A percentile compares a stretch with the other conserved stretches of the same genome.
These are phyloP conservation scores for Gentiana straminea DNA, from an alignment of 257 asterid genomes.

Conservation along the genomic window DNA sequence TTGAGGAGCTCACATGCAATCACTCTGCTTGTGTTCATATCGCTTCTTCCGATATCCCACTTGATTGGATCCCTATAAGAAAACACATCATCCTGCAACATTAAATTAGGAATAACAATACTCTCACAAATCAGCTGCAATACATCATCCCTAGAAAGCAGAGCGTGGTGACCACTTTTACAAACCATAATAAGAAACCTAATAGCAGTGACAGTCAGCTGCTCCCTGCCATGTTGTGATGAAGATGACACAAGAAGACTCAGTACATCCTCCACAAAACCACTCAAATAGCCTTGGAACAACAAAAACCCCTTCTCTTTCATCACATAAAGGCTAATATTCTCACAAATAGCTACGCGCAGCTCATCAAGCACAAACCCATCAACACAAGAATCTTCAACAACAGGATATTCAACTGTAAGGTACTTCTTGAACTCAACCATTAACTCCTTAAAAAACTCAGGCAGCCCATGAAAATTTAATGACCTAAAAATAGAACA, in stretches of 20 bases:
- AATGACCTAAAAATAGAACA: too few relatives aligned
- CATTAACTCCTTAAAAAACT: constrained; percentile 86
- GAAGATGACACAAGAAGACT: constrained; percentile 55
- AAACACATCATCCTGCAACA: constrained; percentile 83
- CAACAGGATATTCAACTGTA: constrained; percentile 25
- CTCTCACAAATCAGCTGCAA: too few relatives aligned
- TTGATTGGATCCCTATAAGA: constrained; percentile 69
- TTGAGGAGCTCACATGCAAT: too few relatives aligned
- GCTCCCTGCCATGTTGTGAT: constrained; percentile 44
- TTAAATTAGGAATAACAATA: constrained; percentile 36
- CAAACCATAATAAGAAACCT: constrained; percentile 70
- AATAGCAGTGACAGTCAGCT: constrained; percentile 64
- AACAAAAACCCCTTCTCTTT: constrained; percentile 62
- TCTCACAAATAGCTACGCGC: constrained; percentile 77
- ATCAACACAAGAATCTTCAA: constrained; percentile 58
- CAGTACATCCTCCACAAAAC: constrained; percentile 76
- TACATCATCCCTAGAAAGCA: constrained; percentile 9
- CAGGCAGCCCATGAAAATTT: constrained; percentile 25
- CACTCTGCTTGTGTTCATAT: constrained; percentile 36
- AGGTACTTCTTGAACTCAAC: constrained; percentile 29
- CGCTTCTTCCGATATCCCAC: constrained; percentile 92
- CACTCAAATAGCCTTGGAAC: constrained; percentile 6
- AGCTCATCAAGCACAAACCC: constrained; percentile 62
- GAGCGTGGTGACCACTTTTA: constrained; percentile 54
- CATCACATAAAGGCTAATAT: constrained; percentile 61